These are phyloP conservation scores for Triglochin maritima DNA, from an alignment of 106 monocot genomes.

Conservation along the genomic window DNA sequence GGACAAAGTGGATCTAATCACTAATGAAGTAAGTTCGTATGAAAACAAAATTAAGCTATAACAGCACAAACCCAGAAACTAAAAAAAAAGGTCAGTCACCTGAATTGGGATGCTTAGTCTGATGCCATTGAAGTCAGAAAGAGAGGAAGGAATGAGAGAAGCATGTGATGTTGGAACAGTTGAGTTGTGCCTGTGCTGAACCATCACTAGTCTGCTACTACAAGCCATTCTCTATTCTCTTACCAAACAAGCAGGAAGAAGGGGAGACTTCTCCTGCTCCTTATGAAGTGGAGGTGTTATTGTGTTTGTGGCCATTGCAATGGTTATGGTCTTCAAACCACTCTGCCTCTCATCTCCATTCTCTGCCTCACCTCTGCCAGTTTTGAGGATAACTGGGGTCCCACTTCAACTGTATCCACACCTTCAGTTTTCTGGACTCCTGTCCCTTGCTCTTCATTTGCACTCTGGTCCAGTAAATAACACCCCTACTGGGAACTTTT, in stretches of 20 bases:
- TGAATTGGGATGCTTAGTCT: slow-evolving; percentile 38
- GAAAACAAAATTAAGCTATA: too few species aligned
- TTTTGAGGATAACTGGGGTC: background rate
- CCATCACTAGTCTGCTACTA: slow-evolving; percentile 9
- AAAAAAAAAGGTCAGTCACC: slow-evolving; percentile 16
- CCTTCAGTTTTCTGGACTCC: too few species aligned
- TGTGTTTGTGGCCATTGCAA: slow-evolving; percentile 1
- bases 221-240: slow-evolving; percentile 19
- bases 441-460: too few species aligned
- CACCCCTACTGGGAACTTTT: too few species aligned
- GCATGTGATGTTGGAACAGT: slow-evolving; percentile 6
- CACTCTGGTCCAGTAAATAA: too few species aligned
- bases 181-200: slow-evolving; percentile 31
- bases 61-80: background rate
- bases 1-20: too few species aligned
- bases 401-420: background rate
- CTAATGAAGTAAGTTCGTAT: too few species aligned
- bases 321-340: background rate
- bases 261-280: background rate
- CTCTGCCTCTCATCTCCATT: background rate
- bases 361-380: slow-evolving; percentile 3
- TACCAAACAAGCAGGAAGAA: background rate
- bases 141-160: slow-evolving; percentile 51
- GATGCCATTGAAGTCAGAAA: slow-evolving; percentile 77
- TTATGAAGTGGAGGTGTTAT: background rate